Evolutionary conservation across 2,329 filamentous ascomycete genomes (phyloP), one percentile per base, ranked within the genome.

Genomic region (Nemania sp.): DNA sequence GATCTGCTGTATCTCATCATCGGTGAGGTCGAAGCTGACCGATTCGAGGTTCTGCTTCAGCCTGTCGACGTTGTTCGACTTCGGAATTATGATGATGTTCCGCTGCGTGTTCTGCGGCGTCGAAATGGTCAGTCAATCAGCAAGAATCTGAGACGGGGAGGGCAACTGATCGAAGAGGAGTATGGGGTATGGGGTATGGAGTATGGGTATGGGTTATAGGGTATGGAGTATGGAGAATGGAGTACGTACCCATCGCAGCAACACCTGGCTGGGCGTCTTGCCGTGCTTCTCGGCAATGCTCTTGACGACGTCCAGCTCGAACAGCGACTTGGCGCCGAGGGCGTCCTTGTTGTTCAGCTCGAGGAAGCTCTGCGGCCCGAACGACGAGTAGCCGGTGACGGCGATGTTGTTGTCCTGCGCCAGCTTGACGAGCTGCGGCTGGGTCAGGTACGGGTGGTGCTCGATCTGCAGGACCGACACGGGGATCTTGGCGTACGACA

Each of bases 391-490:
- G 20, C 83, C 86, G 0, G 85, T 88, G 13, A 89, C 78, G 29
- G 76, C 76, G 61, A 88, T 83, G 48, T 80, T 79, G 68, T 86
- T 75, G 66, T 80, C 78, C 72, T 86, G 80, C 20, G 83, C 85
- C 67, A 84, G 79, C 54, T 81, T 72, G 65, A 87, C 73, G 50
- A 88, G 76, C 9, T 79, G 76, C 37, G 77, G 74, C 75, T 88
- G 86, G 5, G 82, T 82, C 37, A 88, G 79, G 77, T 88, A 96
- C 25, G 91, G 91, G 83, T 96, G 91, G 79, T 94, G 90, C 82
- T 96, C 91, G 74, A 96, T 88, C 81, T 96, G 92, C 65, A 95
- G 86, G 39, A 89, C 88, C 49, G 90, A 88, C 5, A 90, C 89
- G 37, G 81, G 82, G 76, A 92, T 84, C 71, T 85, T 86, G 67